phyloP scores from a whole-genome alignment of 148 eudicot species.

The Euryodendron excelsum region DNA sequence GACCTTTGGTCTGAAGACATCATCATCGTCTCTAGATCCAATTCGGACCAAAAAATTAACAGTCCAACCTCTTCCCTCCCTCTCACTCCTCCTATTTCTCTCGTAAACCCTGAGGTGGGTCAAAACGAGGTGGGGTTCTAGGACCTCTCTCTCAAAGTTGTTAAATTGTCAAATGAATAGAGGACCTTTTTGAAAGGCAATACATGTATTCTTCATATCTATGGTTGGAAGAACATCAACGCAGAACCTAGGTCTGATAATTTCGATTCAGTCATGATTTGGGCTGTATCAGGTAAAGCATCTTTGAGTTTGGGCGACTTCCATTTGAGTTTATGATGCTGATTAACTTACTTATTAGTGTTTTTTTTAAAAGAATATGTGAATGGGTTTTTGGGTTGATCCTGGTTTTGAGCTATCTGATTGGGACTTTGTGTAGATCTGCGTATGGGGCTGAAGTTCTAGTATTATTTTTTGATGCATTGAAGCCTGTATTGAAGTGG shows the following conservation, averaged over 20 bases:
- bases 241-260: conserved; percentile 12
- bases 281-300: conserved; percentile 40
- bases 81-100: background rate
- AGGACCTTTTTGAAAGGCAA: background rate
- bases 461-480: background rate
- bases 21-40: background rate
- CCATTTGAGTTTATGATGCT: background rate
- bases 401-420: background rate
- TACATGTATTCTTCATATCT: background rate
- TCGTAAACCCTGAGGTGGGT: background rate
- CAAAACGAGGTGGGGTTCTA: background rate
- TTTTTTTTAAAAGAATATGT: background rate
- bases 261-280: conserved; percentile 19
- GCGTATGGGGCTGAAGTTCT: background rate
- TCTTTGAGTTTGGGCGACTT: conserved; percentile 20
- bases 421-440: conserved; percentile 19
- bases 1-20: background rate
- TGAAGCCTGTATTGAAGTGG: conserved; percentile 8
- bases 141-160: background rate
- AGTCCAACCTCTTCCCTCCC: conserved; percentile 13
- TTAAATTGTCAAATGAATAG: background rate
- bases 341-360: background rate
- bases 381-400: background rate
- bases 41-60: background rate
- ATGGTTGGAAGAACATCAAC: background rate